Percentiles rank a stretch among this genome's conserved stretches.
Conservation (phyloP, 257 asterid species). For the Solanum acaule region DNA sequence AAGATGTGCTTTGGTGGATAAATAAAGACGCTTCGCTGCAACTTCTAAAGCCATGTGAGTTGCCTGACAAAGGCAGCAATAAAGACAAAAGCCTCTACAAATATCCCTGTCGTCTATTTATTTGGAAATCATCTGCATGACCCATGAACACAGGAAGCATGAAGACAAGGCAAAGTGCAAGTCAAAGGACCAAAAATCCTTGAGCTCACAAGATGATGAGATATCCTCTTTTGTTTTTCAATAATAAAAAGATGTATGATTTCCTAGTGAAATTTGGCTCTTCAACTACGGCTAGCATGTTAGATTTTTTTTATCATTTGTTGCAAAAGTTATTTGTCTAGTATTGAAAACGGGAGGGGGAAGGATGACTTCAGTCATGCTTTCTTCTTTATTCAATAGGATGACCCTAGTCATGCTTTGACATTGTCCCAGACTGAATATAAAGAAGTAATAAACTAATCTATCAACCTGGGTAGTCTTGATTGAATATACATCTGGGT, state of each 20-base stretch:
- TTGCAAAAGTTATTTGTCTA: background rate
- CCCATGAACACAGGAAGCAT: background rate
- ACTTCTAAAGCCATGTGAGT: background rate
- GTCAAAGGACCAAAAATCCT: background rate
- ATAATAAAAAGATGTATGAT: background rate
- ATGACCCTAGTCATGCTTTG: background rate
- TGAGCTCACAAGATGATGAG: background rate
- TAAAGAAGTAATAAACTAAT: background rate
- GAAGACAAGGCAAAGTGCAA: background rate
- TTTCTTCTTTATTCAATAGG: background rate
- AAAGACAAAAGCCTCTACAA: background rate
- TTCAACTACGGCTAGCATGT: background rate
- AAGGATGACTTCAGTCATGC: background rate
- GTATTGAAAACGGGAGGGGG: background rate
- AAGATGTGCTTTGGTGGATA: background rate
- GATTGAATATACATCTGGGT: slow-evolving; percentile 79
- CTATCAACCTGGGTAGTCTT: slow-evolving; percentile 77
- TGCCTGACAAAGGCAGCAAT: background rate
- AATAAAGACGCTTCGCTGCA: background rate
- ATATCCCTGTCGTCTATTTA: background rate
- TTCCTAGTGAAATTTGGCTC: background rate
- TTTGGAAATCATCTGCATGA: background rate
- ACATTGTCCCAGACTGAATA: background rate
- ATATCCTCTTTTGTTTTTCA: background rate
- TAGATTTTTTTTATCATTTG: background rate